phyloP scores from a whole-genome alignment of 108 stramenopile genomes.

The Discostella stelligeroides region DNA sequence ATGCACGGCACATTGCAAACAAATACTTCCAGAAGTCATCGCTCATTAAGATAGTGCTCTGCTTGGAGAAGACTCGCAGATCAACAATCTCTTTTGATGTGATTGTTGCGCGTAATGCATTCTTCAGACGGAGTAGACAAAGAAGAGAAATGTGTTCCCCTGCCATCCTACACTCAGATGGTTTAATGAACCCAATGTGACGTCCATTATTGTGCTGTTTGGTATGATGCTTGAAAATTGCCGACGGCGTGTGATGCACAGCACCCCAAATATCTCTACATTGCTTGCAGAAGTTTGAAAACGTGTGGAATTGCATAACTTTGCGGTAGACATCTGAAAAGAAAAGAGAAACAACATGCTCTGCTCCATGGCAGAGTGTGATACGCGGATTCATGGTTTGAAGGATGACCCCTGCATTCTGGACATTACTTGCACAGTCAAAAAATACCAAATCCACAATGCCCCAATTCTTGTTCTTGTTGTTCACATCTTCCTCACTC shows the following conservation, averaged over 20 bases:
- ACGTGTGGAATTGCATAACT: too few species aligned
- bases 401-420: not conserved
- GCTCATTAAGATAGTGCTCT: too few species aligned
- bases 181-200: too few species aligned
- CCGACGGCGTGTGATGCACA: too few species aligned
- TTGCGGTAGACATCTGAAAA: not conserved
- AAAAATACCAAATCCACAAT: constrained; percentile 10
- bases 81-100: not conserved
- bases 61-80: not conserved
- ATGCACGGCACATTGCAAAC: constrained; percentile 8
- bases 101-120: not conserved
- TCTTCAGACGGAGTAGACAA: not conserved
- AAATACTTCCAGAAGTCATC: too few species aligned
- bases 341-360: not conserved
- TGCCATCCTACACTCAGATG: too few species aligned
- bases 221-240: too few species aligned
- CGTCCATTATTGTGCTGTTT: too few species aligned
- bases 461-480: not conserved
- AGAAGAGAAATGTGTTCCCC: not conserved
- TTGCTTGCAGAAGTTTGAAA: too few species aligned
- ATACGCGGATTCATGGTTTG: not conserved
- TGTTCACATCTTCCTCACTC: not conserved
- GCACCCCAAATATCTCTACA: too few species aligned
- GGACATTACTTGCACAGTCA: constrained; percentile 5
- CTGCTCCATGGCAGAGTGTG: not conserved